phyloP scores from a whole-genome alignment of 768 basidiomycete species.

The Russula griseocarnosa region DNA sequence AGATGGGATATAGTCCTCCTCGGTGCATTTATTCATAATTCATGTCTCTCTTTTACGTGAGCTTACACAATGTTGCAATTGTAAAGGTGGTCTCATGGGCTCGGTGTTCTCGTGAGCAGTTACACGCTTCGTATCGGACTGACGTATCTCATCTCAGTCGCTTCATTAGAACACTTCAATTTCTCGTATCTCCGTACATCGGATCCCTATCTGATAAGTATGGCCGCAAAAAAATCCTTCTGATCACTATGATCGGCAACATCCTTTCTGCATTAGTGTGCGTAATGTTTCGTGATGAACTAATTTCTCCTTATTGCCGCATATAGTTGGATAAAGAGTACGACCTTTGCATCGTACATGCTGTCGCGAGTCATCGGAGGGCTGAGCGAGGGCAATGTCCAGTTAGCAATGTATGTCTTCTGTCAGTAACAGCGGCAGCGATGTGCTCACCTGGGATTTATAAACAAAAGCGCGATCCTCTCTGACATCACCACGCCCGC shows the following conservation, averaged over 20 bases:
- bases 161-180: slow-evolving; percentile 65
- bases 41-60: background rate
- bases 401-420: slow-evolving; percentile 78
- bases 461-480: slow-evolving; percentile 69
- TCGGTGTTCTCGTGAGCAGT: slow-evolving; percentile 81
- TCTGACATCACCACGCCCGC: slow-evolving; percentile 82
- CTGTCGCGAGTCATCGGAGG: slow-evolving; percentile 90
- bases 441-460: background rate
- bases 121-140: background rate
- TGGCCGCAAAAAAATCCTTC: slow-evolving; percentile 79
- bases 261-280: slow-evolving; percentile 84
- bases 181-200: slow-evolving; percentile 75
- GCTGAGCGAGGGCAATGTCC: slow-evolving; percentile 95
- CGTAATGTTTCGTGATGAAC: slow-evolving; percentile 33
- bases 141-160: slow-evolving; percentile 1
- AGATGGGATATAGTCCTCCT: slow-evolving; percentile 94
- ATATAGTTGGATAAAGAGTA: slow-evolving; percentile 81
- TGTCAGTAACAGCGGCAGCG: background rate
- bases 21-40: slow-evolving; percentile 43
- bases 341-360: slow-evolving; percentile 85
- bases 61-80: background rate
- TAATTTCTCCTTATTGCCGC: slow-evolving; percentile 12
- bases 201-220: slow-evolving; percentile 84
- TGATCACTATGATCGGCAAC: slow-evolving; percentile 90
- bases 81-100: slow-evolving; percentile 80